A percentile compares a stretch with the other conserved stretches of the same genome.
Evolutionary conservation across 352 stramenopile species (phyloP).

Genomic region (Phytophthora lateralis): DNA sequence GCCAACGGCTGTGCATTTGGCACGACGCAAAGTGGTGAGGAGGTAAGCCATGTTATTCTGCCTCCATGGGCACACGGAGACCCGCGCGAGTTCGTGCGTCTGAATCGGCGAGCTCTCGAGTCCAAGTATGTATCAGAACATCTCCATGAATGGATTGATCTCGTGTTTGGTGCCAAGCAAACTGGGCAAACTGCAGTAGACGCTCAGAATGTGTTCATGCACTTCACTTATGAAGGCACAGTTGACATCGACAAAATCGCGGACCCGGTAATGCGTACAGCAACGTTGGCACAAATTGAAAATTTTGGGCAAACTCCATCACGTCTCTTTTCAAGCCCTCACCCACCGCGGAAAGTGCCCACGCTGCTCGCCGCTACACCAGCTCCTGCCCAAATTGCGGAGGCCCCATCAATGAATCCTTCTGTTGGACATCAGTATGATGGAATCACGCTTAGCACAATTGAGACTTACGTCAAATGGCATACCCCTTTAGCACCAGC

Average conservation of each 20-base stretch:
- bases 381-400: background rate
- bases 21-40: slow-evolving; percentile 81
- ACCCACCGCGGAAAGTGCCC: slow-evolving; percentile 69
- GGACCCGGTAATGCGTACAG: slow-evolving; percentile 91
- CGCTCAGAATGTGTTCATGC: slow-evolving; percentile 93
- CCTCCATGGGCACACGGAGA: slow-evolving; percentile 94
- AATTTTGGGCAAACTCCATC: slow-evolving; percentile 91
- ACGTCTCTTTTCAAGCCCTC: slow-evolving; percentile 68
- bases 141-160: slow-evolving; percentile 98
- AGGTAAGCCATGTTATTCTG: slow-evolving; percentile 92
- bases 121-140: slow-evolving; percentile 95
- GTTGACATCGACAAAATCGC: slow-evolving; percentile 83
- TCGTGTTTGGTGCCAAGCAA: slow-evolving; percentile 97
- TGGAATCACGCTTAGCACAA: slow-evolving; percentile 57
- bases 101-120: slow-evolving; percentile 96
- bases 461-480: slow-evolving; percentile 82
- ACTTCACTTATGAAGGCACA: slow-evolving; percentile 84
- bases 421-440: slow-evolving; percentile 53
- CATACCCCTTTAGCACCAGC: slow-evolving; percentile 69
- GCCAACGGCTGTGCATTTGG: slow-evolving; percentile 73
- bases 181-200: slow-evolving; percentile 91
- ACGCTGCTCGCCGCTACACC: slow-evolving; percentile 20
- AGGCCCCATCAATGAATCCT: slow-evolving; percentile 11
- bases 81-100: slow-evolving; percentile 93
- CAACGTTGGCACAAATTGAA: slow-evolving; percentile 92